These are phyloP conservation scores for Trichothecium sympodiale DNA, from an alignment of 2,329 filamentous ascomycete species.

Conservation along the genomic window DNA sequence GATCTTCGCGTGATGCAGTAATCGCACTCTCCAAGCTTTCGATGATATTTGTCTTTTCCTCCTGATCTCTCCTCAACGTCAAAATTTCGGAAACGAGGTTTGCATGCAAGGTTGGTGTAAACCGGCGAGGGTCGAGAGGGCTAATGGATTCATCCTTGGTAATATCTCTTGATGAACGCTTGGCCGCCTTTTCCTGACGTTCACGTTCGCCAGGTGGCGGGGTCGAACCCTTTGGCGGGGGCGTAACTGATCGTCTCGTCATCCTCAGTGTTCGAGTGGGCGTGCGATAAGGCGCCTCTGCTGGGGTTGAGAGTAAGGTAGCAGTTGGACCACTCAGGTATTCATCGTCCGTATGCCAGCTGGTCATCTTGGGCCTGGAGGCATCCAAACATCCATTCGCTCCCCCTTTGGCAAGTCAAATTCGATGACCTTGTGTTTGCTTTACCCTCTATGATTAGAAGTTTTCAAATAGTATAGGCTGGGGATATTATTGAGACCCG, in stretches of 20 bases:
- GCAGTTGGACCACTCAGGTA: constrained; percentile 39
- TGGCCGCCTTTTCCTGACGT: constrained; percentile 31
- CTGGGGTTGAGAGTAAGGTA: constrained; percentile 56
- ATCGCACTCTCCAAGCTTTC: constrained; percentile 71
- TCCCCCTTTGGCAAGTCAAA: no score
- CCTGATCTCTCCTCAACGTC: constrained; percentile 74
- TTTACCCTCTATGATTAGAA: no score
- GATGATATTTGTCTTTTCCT: constrained; percentile 79
- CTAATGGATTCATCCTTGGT: constrained; percentile 57
- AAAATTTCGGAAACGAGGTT: constrained; percentile 93
- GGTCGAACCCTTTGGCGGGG: constrained; percentile 47
- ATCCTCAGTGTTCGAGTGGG: constrained; percentile 52
- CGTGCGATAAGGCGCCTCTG: constrained; percentile 61
- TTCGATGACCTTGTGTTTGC: no score
- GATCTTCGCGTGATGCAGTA: constrained; percentile 60
- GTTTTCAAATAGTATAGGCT: no score
- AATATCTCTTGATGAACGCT: constrained; percentile 46
- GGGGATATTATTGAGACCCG: no score
- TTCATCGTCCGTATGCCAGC: constrained; percentile 55
- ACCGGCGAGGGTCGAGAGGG: constrained; percentile 78
- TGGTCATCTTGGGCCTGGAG: constrained; percentile 28
- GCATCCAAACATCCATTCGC: no score
- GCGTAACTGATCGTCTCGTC: constrained; percentile 57
- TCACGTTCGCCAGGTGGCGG: constrained; percentile 37
- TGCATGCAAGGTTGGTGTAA: constrained; percentile 90